A percentile compares a stretch with the other conserved stretches of the same genome.
These are phyloP conservation scores for Pythium vanterpoolii DNA, from an alignment of 352 stramenopile species.

Conservation along the genomic window DNA sequence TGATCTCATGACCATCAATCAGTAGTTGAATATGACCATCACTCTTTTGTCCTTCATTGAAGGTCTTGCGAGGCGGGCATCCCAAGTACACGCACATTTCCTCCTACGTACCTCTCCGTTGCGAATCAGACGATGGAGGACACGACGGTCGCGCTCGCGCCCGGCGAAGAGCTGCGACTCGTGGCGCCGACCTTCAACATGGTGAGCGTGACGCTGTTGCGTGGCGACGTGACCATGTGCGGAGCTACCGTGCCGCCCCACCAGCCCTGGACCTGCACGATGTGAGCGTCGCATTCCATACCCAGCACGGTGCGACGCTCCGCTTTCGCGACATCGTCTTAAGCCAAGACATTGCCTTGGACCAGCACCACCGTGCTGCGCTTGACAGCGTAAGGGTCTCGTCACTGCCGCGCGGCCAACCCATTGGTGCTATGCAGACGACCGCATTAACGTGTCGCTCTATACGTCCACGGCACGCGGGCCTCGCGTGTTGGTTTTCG, in stretches of 20 bases:
- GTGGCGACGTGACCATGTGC: neutral
- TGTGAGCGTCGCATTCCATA: neutral
- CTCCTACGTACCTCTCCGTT: too few species aligned
- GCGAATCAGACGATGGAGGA: neutral
- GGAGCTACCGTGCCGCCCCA: neutral
- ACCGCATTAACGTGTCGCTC: neutral
- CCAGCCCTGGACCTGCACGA: neutral
- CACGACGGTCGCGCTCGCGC: neutral
- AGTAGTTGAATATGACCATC: too few species aligned
- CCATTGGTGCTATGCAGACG: neutral
- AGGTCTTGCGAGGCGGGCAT: too few species aligned
- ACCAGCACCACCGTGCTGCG: neutral
- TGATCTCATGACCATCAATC: too few species aligned
- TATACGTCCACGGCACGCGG: neutral
- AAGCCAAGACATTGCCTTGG: neutral
- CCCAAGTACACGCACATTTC: too few species aligned
- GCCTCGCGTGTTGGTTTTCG: neutral
- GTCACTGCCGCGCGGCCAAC: neutral
- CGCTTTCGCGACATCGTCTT: neutral
- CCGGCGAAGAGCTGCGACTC: conserved; percentile 1
- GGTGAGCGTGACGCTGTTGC: neutral
- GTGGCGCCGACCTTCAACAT: neutral
- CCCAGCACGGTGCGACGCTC: neutral
- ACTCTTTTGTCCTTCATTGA: too few species aligned
- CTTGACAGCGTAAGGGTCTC: too few species aligned